Conservation (phyloP, 2,329 filamentous ascomycete genomes). For the Colletotrichum limetticola region DNA sequence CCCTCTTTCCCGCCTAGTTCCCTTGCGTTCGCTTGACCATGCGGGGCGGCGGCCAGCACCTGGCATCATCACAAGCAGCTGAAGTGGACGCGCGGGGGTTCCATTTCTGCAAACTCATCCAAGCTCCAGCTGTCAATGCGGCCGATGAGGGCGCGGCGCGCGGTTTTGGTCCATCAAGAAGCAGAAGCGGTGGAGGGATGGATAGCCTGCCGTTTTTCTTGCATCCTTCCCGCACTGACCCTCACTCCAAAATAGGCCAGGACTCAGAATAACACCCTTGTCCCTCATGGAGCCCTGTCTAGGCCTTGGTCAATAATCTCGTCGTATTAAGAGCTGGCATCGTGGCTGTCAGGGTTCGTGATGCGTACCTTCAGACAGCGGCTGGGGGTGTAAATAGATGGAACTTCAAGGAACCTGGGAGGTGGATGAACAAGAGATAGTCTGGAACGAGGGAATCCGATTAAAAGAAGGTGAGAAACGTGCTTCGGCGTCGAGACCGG, state of each 20-base stretch:
- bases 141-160: neutral
- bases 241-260: constrained; percentile 1
- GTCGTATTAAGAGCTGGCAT: constrained; percentile 13
- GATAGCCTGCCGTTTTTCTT: neutral
- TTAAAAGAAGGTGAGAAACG: constrained; percentile 4
- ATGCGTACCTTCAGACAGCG: neutral
- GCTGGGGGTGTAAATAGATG: neutral
- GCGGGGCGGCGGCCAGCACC: neutral
- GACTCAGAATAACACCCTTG: neutral
- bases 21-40: neutral
- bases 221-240: constrained; percentile 9
- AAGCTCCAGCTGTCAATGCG: constrained; percentile 26
- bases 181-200: neutral
- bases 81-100: constrained; percentile 16
- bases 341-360: constrained; percentile 13
- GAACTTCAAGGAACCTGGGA: neutral
- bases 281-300: neutral
- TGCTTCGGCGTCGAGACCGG: neutral
- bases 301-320: constrained; percentile 17
- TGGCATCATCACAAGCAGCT: neutral
- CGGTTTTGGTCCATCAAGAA: neutral
- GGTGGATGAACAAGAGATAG: neutral
- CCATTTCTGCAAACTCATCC: neutral
- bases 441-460: neutral
- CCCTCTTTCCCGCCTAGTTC: neutral